These are phyloP conservation scores for Pochonia chlamydosporia DNA, from an alignment of 2,329 filamentous ascomycete genomes.

Conservation along the genomic window DNA sequence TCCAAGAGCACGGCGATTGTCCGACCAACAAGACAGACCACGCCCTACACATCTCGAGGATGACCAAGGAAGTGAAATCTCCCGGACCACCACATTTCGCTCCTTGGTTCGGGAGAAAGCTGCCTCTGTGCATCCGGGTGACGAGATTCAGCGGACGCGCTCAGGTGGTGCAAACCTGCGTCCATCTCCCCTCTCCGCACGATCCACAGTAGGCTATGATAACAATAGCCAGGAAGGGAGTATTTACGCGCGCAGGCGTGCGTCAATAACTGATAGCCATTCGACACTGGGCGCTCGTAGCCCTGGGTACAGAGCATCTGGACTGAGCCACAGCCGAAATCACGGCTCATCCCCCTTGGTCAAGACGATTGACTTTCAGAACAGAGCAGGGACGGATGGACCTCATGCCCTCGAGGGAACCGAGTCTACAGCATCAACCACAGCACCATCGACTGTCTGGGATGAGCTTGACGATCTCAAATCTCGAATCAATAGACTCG, in stretches of 20 bases:
- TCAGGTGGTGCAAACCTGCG: constrained; percentile 26
- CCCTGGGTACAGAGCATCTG: constrained; percentile 34
- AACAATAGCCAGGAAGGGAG: constrained; percentile 21
- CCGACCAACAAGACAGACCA: constrained; percentile 48
- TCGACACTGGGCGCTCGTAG: constrained; percentile 33
- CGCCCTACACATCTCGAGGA: constrained; percentile 34
- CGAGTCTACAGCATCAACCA: constrained; percentile 83
- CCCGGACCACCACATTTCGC: constrained; percentile 41
- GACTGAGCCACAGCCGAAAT: constrained; percentile 22
- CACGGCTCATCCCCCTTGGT: constrained; percentile 59
- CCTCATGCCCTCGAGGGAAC: constrained; percentile 57
- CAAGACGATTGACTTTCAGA: constrained; percentile 29
- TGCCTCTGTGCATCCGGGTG: constrained; percentile 30
- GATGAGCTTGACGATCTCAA: constrained; percentile 96
- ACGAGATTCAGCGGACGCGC: constrained; percentile 29
- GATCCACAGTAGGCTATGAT: constrained; percentile 44
- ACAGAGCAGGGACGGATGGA: constrained; percentile 20
- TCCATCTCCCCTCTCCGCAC: constrained; percentile 43
- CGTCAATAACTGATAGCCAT: constrained; percentile 44
- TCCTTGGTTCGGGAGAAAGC: constrained; percentile 36
- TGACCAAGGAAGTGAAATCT: constrained; percentile 33
- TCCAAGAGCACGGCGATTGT: constrained; percentile 46
- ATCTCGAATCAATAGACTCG: constrained; percentile 82
- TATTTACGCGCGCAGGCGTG: constrained; percentile 26
- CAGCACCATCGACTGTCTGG: constrained; percentile 90